A percentile compares a stretch with the other conserved stretches of the same genome.
phyloP scores from a whole-genome alignment of 169 alveolate genomes.

The Eimeria maxima region DNA sequence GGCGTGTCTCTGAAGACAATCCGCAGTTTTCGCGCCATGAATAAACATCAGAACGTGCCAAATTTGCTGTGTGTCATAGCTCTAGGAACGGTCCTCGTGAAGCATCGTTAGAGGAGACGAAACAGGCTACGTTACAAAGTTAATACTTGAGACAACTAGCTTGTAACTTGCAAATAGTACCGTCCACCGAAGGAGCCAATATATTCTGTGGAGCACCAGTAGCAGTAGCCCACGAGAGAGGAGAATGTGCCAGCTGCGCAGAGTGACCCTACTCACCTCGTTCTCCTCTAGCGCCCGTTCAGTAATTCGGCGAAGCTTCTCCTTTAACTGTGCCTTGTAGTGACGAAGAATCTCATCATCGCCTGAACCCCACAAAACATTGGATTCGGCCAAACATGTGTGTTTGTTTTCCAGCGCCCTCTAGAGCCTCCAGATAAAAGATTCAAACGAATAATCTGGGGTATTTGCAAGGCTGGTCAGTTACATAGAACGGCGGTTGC shows the following conservation, averaged over 20 bases:
- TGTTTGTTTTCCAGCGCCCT: neutral
- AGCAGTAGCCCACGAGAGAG: neutral
- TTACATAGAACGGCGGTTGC: neutral
- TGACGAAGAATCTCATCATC: constrained; percentile 76
- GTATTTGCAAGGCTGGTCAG: neutral
- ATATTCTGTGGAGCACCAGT: neutral
- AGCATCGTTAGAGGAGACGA: neutral
- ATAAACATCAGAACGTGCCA: neutral
- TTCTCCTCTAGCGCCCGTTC: constrained; percentile 81
- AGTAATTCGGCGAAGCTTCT: constrained; percentile 78
- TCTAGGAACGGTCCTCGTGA: neutral
- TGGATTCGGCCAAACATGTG: neutral
- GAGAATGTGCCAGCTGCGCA: neutral
- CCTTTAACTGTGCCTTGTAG: constrained; percentile 79
- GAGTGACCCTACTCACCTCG: constrained; percentile 3
- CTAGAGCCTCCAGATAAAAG: neutral
- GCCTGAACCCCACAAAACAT: constrained; percentile 42
- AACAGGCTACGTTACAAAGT: neutral
- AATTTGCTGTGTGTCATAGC: neutral
- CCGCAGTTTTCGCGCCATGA: neutral
- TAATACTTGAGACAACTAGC: neutral
- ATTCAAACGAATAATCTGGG: neutral
- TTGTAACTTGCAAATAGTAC: neutral
- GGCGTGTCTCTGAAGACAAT: constrained; percentile 76
- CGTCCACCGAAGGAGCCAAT: neutral